Conservation (phyloP, 2,329 filamentous ascomycete species). For the Exophiala oligosperma region DNA sequence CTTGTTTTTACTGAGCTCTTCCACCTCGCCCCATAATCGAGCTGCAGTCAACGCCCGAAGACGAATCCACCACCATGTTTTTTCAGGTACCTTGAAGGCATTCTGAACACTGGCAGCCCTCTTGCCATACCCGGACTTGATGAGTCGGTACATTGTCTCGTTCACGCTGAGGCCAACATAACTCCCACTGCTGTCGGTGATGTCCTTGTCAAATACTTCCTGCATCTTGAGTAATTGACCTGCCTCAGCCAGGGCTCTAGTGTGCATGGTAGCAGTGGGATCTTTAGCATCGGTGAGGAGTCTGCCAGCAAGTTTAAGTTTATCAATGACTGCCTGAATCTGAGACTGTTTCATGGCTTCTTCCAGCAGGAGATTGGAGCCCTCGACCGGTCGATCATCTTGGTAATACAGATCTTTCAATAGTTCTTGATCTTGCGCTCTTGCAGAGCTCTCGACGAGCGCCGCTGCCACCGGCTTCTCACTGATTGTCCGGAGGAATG, state of each 20-base stretch:
- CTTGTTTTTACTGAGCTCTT: constrained; percentile 71
- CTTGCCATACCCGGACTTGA: constrained; percentile 77
- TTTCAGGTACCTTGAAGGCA: constrained; percentile 92
- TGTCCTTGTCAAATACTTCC: constrained; percentile 80
- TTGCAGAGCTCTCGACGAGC: constrained; percentile 81
- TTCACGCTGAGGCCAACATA: constrained; percentile 86
- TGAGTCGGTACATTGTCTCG: constrained; percentile 86
- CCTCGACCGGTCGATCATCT: constrained; percentile 86
- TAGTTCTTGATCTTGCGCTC: constrained; percentile 74
- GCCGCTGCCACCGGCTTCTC: constrained; percentile 81
- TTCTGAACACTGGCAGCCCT: constrained; percentile 83
- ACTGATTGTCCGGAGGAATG: constrained; percentile 91
- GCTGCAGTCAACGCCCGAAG: constrained; percentile 85
- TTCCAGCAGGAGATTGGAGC: constrained; percentile 80
- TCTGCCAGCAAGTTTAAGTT: constrained; percentile 82
- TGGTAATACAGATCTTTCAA: constrained; percentile 98
- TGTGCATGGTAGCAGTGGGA: constrained; percentile 62
- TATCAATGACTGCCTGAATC: constrained; percentile 71
- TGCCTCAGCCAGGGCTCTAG: constrained; percentile 76
- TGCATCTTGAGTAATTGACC: constrained; percentile 79
- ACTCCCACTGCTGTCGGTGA: constrained; percentile 59
- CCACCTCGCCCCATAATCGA: constrained; percentile 88
- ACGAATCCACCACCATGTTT: constrained; percentile 83
- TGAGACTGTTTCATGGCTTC: constrained; percentile 77
- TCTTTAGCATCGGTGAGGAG: constrained; percentile 83